phyloP scores from a whole-genome alignment of 257 asterid genomes.

The Solanum rostratum region DNA sequence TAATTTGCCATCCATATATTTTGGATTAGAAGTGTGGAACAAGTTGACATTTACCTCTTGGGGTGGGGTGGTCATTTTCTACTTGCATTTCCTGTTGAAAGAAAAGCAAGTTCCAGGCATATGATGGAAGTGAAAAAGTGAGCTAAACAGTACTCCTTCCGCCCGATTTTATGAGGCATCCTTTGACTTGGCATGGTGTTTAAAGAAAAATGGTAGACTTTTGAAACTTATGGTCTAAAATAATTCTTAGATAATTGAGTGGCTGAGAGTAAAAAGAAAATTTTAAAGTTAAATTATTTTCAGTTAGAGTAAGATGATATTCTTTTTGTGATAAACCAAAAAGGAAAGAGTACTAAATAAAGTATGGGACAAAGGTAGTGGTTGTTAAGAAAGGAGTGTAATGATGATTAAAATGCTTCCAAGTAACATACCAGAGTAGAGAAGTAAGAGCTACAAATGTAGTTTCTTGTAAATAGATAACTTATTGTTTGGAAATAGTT shows the following conservation, averaged over 20 bases:
- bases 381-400: neutral
- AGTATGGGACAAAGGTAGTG: too few species aligned
- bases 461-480: neutral
- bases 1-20: constrained; percentile 13
- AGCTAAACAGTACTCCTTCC: neutral
- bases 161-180: too few species aligned
- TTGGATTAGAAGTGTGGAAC: neutral
- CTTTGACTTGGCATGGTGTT: too few species aligned
- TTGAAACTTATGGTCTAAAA: too few species aligned
- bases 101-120: neutral
- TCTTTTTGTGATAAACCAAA: too few species aligned
- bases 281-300: too few species aligned
- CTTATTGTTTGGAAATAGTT: neutral
- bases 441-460: neutral
- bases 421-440: neutral
- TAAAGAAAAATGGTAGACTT: too few species aligned
- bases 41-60: neutral
- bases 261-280: too few species aligned
- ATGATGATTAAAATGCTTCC: neutral
- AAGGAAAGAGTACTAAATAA: too few species aligned
- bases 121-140: neutral
- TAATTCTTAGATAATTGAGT: too few species aligned
- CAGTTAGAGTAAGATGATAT: too few species aligned
- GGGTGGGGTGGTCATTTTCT: neutral
- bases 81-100: neutral